Evolutionary conservation across 2,329 filamentous ascomycete genomes (phyloP), one percentile per base, ranked within the genome.

Genomic region (Geoglossum cookeanum): DNA sequence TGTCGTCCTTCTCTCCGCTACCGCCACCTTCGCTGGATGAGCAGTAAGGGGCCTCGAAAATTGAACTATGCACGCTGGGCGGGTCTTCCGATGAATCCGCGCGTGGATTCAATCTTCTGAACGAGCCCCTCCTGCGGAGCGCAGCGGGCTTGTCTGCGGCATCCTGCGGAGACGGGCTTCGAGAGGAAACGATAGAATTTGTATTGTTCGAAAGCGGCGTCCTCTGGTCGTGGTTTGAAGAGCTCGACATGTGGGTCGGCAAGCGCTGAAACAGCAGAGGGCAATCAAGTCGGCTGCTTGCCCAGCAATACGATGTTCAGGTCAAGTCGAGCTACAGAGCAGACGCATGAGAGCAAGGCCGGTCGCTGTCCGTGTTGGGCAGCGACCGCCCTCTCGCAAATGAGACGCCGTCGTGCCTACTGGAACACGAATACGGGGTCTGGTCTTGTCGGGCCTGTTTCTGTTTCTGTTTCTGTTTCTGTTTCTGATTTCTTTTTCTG

Each of bases 1-100:
- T 29, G 29, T 55, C 37, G 17, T 27, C 32, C 27, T 45, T 55
- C 35, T 55, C 54, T 45, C 44, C 44, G 22, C 33, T 39, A 30
- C 17, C 54, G 4, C 54, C 44, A 3, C 53, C 42, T 6, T 55
- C 54, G 37, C 44, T 48, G 29, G 54, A 55, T n/a, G 32, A 35
- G 9, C 54, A 55, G n/a, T 55, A 42, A 51, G 52, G 27, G 56
- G 61, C 57, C 55, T 64, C 62, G 58, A 60, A 65, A 11, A 64
- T 15, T 2, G 64, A 65, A 55, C 63, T 63, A 55, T 61, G 57
- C 15, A 58, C 30, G 57, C 59, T 60, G 2, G 59, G 59, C 9
- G 39, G 39, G 15, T 53, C 42, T 35, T 60, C 59, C 9, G 59
- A 60, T 27, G 57, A 59, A 39, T 58, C 59, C 7, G 54, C 47